Evolutionary conservation across 2,329 filamentous ascomycete genomes (phyloP).

Genomic region (Mollisia scopiformis): DNA sequence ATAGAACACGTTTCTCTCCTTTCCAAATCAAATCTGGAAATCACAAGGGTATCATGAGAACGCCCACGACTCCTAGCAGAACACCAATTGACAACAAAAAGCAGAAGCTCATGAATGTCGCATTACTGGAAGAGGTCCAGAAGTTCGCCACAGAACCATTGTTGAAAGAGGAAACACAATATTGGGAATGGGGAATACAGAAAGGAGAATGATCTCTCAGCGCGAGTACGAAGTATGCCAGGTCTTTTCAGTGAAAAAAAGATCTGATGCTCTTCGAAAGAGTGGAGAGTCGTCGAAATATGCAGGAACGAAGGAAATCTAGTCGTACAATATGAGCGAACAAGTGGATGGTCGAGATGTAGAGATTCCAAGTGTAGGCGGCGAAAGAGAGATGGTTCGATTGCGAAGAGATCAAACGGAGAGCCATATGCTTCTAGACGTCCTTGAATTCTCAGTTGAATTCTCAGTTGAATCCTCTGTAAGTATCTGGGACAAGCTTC

Average conservation of each 20-base stretch:
- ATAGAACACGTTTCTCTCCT: neutral
- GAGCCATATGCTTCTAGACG: no score
- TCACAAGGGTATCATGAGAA: neutral
- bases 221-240: neutral
- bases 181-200: neutral
- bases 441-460: no score
- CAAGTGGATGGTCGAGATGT: neutral
- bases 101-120: neutral
- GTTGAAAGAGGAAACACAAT: neutral
- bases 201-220: neutral
- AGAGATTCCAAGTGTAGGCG: no score
- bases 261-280: neutral
- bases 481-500: conserved; percentile 29
- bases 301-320: neutral
- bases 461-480: conserved; percentile 6
- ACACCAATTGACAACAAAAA: neutral
- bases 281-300: neutral
- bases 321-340: neutral
- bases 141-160: neutral
- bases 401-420: no score
- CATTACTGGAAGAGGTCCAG: neutral
- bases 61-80: neutral
- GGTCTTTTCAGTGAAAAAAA: neutral
- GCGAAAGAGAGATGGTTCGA: no score
- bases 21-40: neutral